Evolutionary conservation across 2,329 filamentous ascomycete species (phyloP).

Genomic region (Apiospora malaysiana): DNA sequence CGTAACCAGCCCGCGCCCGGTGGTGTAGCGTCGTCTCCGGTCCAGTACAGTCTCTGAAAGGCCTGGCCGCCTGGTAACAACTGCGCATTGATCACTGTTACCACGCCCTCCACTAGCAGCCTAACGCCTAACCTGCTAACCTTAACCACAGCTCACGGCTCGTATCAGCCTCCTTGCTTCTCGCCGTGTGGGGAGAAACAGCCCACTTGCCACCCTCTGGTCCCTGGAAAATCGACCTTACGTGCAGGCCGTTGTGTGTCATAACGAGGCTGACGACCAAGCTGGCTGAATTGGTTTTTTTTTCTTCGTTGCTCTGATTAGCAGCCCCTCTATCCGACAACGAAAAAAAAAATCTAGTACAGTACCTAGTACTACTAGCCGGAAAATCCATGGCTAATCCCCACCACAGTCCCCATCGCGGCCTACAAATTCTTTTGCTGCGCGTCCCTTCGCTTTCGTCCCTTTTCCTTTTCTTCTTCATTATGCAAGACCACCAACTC

Average conservation of each 20-base stretch:
- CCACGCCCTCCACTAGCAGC: not conserved
- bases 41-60: too few species aligned
- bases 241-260: conserved; percentile 9
- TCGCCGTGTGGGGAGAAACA: not conserved
- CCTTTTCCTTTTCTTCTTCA: conserved; percentile 38
- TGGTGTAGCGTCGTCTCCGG: not conserved
- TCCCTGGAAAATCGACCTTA: not conserved
- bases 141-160: conserved; percentile 15
- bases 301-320: not conserved
- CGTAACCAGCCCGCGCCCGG: not conserved
- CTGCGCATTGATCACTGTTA: not conserved
- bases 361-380: not conserved
- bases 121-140: not conserved
- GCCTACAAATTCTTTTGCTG: conserved; percentile 29
- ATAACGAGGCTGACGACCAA: conserved; percentile 1
- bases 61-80: not conserved
- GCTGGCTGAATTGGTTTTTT: not conserved
- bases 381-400: conserved; percentile 13
- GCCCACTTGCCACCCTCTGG: conserved; percentile 7
- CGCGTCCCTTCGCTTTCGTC: conserved; percentile 31
- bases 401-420: not conserved
- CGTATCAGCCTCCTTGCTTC: conserved; percentile 17
- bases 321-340: not conserved
- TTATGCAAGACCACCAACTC: conserved; percentile 52
- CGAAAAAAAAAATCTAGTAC: not conserved